phyloP scores from a whole-genome alignment of 2,329 filamentous ascomycete genomes.

The Davidsoniella neocaledoniae region DNA sequence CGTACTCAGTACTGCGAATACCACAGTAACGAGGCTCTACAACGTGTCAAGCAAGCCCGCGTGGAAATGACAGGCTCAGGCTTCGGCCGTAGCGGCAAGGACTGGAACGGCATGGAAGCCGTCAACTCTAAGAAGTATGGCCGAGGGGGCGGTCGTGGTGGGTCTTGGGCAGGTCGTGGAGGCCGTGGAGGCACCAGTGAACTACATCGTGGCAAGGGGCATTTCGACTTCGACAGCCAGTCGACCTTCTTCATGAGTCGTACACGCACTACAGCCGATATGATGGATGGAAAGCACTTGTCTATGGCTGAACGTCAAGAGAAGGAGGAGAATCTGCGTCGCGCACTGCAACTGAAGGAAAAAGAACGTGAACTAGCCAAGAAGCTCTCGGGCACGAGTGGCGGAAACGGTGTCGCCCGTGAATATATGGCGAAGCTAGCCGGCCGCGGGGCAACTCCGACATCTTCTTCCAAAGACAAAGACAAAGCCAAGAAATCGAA shows the following conservation, averaged over 20 bases:
- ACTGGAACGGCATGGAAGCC: constrained; percentile 18
- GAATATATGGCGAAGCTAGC: constrained; percentile 45
- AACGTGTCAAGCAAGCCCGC: constrained; percentile 40
- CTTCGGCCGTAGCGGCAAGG: constrained; percentile 21
- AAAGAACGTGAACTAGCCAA: constrained; percentile 57
- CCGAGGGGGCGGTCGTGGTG: constrained; percentile 22
- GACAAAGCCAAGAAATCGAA: background rate
- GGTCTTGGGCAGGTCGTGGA: background rate
- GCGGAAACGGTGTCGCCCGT: constrained; percentile 39
- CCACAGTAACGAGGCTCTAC: constrained; percentile 68
- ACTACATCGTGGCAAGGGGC: constrained; percentile 14
- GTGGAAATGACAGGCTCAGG: constrained; percentile 66
- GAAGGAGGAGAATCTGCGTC: constrained; percentile 48
- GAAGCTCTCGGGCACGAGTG: constrained; percentile 44
- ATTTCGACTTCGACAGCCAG: constrained; percentile 43
- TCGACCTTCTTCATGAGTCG: constrained; percentile 37
- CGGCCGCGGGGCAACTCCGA: background rate
- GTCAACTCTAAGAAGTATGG: constrained; percentile 25
- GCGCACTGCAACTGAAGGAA: constrained; percentile 48
- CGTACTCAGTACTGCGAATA: constrained; percentile 88
- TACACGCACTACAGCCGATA: constrained; percentile 36
- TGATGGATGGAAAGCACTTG: constrained; percentile 39
- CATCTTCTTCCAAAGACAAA: too few species aligned
- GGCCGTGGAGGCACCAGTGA: background rate
- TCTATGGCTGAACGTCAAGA: constrained; percentile 39